Conservation (phyloP, 1,139 yeast genomes). For the Yamadazyma triangularis region DNA sequence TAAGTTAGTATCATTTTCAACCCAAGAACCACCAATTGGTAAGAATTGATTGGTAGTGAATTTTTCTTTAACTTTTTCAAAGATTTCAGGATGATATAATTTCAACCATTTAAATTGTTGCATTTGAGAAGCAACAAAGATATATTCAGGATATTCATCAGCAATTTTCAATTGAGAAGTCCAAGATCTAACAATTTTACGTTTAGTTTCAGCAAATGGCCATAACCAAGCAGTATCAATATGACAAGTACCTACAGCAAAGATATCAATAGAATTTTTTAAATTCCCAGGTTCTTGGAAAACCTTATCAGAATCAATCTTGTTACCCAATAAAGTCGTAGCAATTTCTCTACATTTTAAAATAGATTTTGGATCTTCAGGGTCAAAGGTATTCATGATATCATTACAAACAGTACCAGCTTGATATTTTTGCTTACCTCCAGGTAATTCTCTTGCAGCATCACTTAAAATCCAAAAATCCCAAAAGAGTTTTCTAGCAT, state of each 20-base stretch:
- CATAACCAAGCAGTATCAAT: slow-evolving; percentile 98
- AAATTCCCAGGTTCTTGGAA: slow-evolving; percentile 25
- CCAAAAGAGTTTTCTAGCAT: slow-evolving; percentile 70
- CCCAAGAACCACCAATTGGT: slow-evolving; percentile 97
- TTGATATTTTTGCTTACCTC: slow-evolving; percentile 70
- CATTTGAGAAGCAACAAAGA: slow-evolving; percentile 92
- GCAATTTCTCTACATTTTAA: slow-evolving; percentile 66
- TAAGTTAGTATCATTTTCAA: slow-evolving; percentile 92
- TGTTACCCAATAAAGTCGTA: slow-evolving; percentile 55
- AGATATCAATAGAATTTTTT: slow-evolving; percentile 46
- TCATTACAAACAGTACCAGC: slow-evolving; percentile 75
- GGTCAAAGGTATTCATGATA: slow-evolving; percentile 80
- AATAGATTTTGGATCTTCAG: slow-evolving; percentile 45
- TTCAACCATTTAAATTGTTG: slow-evolving; percentile 94
- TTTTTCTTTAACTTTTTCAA: slow-evolving; percentile 57
- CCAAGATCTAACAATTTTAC: slow-evolving; percentile 94
- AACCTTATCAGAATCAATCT: slow-evolving; percentile 62
- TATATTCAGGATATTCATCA: slow-evolving; percentile 87
- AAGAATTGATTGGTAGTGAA: slow-evolving; percentile 71
- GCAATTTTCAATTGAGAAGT: slow-evolving; percentile 83
- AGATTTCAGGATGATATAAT: slow-evolving; percentile 79
- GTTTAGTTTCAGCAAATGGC: slow-evolving; percentile 95
- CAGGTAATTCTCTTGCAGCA: slow-evolving; percentile 82
- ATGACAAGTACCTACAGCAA: slow-evolving; percentile 90
- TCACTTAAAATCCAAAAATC: slow-evolving; percentile 90